Conservation (phyloP, 2,329 filamentous ascomycete species). For the Colletotrichum phormii region DNA sequence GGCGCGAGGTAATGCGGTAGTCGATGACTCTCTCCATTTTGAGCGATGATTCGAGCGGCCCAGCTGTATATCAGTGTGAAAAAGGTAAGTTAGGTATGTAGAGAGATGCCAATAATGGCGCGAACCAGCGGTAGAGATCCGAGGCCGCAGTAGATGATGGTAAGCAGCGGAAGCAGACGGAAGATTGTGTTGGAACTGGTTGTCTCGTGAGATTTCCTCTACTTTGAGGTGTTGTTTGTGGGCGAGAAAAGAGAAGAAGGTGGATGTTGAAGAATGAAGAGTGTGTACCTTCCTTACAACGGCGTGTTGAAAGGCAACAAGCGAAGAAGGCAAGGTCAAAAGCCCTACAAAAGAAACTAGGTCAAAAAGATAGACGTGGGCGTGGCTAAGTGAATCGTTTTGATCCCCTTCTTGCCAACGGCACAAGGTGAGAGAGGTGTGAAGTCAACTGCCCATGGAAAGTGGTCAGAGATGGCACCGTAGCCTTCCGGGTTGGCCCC, state of each 20-base stretch:
- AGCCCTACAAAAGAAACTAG: background rate
- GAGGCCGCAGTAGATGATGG: background rate
- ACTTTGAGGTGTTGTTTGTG: background rate
- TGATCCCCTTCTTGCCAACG: too few species aligned
- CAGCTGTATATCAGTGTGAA: accelerated
- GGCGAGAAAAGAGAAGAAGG: background rate
- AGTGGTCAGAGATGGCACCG: background rate
- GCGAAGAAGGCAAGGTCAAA: background rate
- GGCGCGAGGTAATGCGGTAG: background rate
- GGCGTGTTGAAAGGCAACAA: background rate
- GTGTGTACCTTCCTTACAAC: background rate
- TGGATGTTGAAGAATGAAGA: background rate
- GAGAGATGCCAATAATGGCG: background rate
- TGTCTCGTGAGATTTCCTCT: background rate
- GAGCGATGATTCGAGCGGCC: background rate
- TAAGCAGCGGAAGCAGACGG: background rate
- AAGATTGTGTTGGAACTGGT: background rate
- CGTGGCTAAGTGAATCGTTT: background rate
- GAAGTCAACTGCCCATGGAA: background rate
- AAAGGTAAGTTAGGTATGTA: background rate
- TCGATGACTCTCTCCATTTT: background rate
- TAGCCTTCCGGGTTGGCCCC: background rate
- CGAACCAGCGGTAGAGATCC: background rate
- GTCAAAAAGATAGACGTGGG: background rate
- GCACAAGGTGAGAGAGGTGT: too few species aligned